Evolutionary conservation across 306 rosid genomes (phyloP), one percentile per base, ranked within the genome.

Genomic region (Cicer cuneatum): DNA sequence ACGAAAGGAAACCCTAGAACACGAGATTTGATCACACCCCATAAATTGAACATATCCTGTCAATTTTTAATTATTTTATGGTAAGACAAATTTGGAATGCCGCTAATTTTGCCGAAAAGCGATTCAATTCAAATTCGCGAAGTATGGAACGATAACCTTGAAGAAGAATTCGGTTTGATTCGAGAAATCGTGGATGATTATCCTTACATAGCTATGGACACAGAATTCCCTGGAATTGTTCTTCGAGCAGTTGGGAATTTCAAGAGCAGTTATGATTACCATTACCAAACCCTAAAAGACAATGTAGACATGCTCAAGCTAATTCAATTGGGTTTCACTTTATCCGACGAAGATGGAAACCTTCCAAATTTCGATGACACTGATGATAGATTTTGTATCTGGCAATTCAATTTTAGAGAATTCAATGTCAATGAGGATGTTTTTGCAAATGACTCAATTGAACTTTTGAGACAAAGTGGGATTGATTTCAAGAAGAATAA

Each of bases 131-230:
- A 73, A 52, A 86, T 86, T 62, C 89, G 89, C 35, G 89, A 86
- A 81, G 89, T 86, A 12, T 86, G 89, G 89, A 67, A 15, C 71
- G 79, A 78, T 46, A 86, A 86, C 48, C 80, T 86, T 10, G 89
- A 83, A 48, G 80, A 77, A 38, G 87, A 86, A 8, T 83, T 86
- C 71, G 75, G 57, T 6, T 54, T 83, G 65, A 80, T 86, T 13
- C 79, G 85, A 11, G 83, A 77, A 16, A 70, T 86, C 13, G 85
- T 86, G 0, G 89, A 86, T 56, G 83, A 80, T 41, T 86, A 70
- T 65, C 89, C 89, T 1, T 83, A 64, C 52, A 24, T 83, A 9
- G 87, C 89, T 5, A 86, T 86, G 89, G 89, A 86, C 76, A 86
- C 87, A 0, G 89, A 86, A 13, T 83, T 86, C 48, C 89, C 87